phyloP scores from a whole-genome alignment of 208 protist genomes.

The Acanthamoeba castellanii region DNA sequence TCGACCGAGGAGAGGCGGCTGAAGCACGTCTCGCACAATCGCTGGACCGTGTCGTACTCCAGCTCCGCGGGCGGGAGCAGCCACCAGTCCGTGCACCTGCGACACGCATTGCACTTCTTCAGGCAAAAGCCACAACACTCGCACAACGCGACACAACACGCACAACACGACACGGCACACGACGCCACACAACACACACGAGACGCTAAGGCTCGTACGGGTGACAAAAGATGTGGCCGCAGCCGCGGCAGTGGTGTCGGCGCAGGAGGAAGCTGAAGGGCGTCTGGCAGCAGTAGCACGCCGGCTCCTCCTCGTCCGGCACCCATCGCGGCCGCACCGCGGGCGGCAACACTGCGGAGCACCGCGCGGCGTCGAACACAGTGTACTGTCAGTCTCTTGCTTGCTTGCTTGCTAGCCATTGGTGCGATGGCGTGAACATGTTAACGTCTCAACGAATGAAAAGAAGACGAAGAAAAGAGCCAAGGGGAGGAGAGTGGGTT shows the following conservation, averaged over 20 bases:
- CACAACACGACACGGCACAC: not conserved
- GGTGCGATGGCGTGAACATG: too few relatives aligned
- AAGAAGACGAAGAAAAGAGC: too few relatives aligned
- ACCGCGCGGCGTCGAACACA: too few relatives aligned
- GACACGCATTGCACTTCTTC: not conserved
- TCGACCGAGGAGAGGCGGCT: slow-evolving; percentile 3
- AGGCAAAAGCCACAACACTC: not conserved
- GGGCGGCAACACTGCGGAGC: not conserved
- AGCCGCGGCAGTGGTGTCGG: slow-evolving; percentile 3
- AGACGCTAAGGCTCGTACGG: not conserved
- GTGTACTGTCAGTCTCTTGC: not conserved
- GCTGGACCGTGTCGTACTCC: slow-evolving; percentile 19
- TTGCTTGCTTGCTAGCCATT: too few relatives aligned
- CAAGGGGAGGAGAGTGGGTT: too few relatives aligned
- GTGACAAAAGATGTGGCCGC: slow-evolving; percentile 23
- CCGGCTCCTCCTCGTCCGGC: not conserved
- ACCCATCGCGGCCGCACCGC: not conserved
- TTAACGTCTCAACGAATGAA: too few relatives aligned
- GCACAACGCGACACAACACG: too few relatives aligned
- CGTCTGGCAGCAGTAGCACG: not conserved
- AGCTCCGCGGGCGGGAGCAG: slow-evolving; percentile 6
- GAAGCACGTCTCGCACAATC: slow-evolving; percentile 2
- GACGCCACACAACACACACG: not conserved
- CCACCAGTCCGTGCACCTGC: slow-evolving; percentile 27
- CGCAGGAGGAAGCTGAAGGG: not conserved